These are phyloP conservation scores for Blastosporella zonata DNA, from an alignment of 1,284 basidiomycete species.

Conservation along the genomic window DNA sequence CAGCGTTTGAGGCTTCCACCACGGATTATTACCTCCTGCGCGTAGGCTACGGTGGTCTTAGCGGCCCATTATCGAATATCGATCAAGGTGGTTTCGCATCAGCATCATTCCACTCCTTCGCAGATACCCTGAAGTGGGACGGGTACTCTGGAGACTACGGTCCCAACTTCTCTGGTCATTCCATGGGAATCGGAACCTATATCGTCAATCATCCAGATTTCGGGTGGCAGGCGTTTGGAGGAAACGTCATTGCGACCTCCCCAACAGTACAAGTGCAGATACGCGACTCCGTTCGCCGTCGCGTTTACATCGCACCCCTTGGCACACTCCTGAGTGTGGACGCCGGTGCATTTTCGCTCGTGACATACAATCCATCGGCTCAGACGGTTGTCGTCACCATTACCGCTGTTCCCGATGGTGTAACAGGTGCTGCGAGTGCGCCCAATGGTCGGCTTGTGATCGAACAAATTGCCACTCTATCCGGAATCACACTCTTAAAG, in stretches of 20 bases:
- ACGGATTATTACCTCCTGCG: slow-evolving; percentile 52
- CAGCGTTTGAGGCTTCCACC: slow-evolving; percentile 46
- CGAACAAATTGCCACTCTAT: slow-evolving; percentile 39
- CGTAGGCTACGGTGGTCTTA: slow-evolving; percentile 50
- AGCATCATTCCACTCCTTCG: slow-evolving; percentile 59
- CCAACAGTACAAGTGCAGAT: slow-evolving; percentile 43
- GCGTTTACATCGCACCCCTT: slow-evolving; percentile 52
- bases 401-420: slow-evolving; percentile 36
- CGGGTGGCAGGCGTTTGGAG: slow-evolving; percentile 63
- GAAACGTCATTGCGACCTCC: slow-evolving; percentile 40
- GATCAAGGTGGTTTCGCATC: slow-evolving; percentile 54
- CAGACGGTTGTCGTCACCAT: slow-evolving; percentile 42
- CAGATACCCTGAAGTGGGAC: slow-evolving; percentile 57
- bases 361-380: slow-evolving; percentile 39
- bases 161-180: slow-evolving; percentile 56
- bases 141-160: slow-evolving; percentile 61
- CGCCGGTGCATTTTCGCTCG: slow-evolving; percentile 52
- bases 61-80: slow-evolving; percentile 53
- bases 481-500: slow-evolving; percentile 39
- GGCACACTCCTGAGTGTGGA: slow-evolving; percentile 47
- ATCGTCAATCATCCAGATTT: slow-evolving; percentile 55
- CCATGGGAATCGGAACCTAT: slow-evolving; percentile 52
- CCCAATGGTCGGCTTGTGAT: slow-evolving; percentile 46
- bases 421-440: slow-evolving; percentile 42
- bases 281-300: slow-evolving; percentile 47